Evolutionary conservation across 345 rosid genomes (phyloP), one percentile per base, ranked within the genome.

Genomic region (Salix caprea): DNA sequence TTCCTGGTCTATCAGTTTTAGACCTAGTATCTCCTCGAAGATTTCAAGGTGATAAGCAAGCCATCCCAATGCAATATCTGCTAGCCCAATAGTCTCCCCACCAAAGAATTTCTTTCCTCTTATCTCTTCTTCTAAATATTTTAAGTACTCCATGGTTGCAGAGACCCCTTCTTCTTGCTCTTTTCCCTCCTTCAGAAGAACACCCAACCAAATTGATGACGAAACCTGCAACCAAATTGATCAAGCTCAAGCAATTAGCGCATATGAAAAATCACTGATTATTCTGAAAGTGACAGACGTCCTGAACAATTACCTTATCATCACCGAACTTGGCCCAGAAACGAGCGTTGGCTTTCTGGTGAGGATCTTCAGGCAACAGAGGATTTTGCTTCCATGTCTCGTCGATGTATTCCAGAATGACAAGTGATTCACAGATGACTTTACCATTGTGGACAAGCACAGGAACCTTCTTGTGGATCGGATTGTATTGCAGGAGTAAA

Each of bases 51-150:
- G 39, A 32, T 56, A 13, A 46, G 78, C 73, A 67, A 76, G 23
- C 78, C 78, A 76, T 13, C 78, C 78, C 12, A 76, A 39, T 67
- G 73, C 73, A 56, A 76, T 3, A 50, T 76, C 78, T 10, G 69
- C 72, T 18, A 54, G 7, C 39, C 78, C 78, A 52, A 76, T 68
- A 16, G 28, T 28, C 24, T 76, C 73, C 32, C 78, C 76, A 7
- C 76, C 76, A 18, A 73, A 73, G 39, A 39, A 62, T 62, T 26
- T 73, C 12, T 73, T 73, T 4, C 52, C 78, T 65, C 26, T 37
- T 19, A 76, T 28, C 66, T 76, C 78, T 7, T 67, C 67, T 58
- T 76, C 78, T 50, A 68, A 42, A 16, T 37, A 69, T 30, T 30
- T 40, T 28, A 76, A 69, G 30, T 39, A 56, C 56, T 67, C 40